phyloP scores from a whole-genome alignment of 129 eudicot genomes.

The Helianthus annuus region DNA sequence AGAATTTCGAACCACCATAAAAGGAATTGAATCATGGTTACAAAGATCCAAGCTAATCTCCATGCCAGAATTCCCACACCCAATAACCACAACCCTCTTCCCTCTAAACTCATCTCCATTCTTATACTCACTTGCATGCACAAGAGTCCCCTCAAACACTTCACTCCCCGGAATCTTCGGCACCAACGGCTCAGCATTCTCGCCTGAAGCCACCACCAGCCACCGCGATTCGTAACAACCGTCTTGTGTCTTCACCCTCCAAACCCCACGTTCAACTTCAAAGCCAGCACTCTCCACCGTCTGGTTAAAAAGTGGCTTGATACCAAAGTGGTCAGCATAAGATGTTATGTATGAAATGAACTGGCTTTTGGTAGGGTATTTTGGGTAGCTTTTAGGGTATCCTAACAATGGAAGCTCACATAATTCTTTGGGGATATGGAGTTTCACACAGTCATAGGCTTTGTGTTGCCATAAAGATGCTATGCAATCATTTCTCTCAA shows the following conservation, averaged over 20 bases:
- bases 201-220: constrained; percentile 79
- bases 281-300: constrained; percentile 46
- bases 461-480: constrained; percentile 84
- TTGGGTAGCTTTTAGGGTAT: constrained; percentile 64
- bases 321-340: constrained; percentile 63
- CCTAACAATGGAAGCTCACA: constrained; percentile 67
- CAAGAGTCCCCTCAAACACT: constrained; percentile 44
- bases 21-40: constrained; percentile 50
- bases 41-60: constrained; percentile 82
- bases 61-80: constrained; percentile 93
- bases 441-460: constrained; percentile 73
- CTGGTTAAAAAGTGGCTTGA: constrained; percentile 66
- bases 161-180: constrained; percentile 61
- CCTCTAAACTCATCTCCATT: constrained; percentile 47
- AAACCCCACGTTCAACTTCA: constrained; percentile 40
- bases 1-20: constrained; percentile 66
- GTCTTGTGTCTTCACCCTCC: constrained; percentile 60
- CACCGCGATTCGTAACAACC: constrained; percentile 47
- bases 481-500: constrained; percentile 69
- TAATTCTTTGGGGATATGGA: constrained; percentile 63
- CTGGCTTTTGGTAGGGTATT: constrained; percentile 63
- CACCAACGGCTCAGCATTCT: constrained; percentile 63
- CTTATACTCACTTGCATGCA: constrained; percentile 66
- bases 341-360: constrained; percentile 65
- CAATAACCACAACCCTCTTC: constrained; percentile 64